Evolutionary conservation across 805 yeast genomes (phyloP), one percentile per base, ranked within the genome.

Genomic region (Jamesozyma rosinii): DNA sequence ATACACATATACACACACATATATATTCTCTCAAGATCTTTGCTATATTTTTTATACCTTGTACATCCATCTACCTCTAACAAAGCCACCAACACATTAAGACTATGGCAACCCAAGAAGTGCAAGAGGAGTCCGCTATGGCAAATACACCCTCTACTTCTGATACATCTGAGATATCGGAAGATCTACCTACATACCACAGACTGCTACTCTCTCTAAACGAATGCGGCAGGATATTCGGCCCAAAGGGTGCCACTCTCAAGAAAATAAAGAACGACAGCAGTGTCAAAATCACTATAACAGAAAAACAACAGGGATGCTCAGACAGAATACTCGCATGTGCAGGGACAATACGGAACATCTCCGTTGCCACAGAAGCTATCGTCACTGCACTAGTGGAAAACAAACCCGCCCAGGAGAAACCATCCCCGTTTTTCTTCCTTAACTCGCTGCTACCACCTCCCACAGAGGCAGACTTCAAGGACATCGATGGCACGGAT

Each of bases 221-320:
- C 58, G 95, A 87, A 63, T 87, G 94, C 13, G 95, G 95, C 18
- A 82, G 85, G 49, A 75, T 87, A 48, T 87, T 87, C 52, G 95
- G 95, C 39, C 81, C 81, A 50, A 81, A 76, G 48, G 95, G 95
- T 34, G 70, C 72, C 42, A 80, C 80, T 44, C 85, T 87, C 45
- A 81, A 86, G 44, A 71, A 74, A 21, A 75, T 88, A 38, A 72
- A 95, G 50, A 85, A 76, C 37, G 74, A 74, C 45, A 83, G 89
- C 22, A 74, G 75, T 44, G 85, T 86, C 47, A 83, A 81, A 58
- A 92, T 94, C 3, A 94, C 89, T 11, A 83, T 87, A 35, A 79
- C 92, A 13, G 81, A 80, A 54, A 79, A 83, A 30, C 76, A 77
- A 35, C 80, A 79, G 11, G 90, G 92, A 17, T 79, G 86, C 44